Evolutionary conservation across 805 yeast genomes (phyloP), one percentile per base, ranked within the genome.

Genomic region (Suhomyces sp.): DNA sequence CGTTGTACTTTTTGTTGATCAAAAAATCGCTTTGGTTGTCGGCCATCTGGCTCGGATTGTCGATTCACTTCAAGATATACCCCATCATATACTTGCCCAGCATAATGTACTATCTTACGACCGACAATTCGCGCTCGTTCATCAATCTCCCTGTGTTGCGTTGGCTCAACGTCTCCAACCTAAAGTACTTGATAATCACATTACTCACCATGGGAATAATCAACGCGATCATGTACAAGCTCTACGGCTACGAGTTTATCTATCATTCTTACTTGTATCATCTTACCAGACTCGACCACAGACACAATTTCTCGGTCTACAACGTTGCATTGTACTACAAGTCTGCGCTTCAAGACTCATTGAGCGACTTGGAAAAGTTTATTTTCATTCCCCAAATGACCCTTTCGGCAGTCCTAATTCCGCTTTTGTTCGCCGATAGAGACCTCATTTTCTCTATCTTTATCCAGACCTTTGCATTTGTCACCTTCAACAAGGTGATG

Each of bases 281-380:
- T 67, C 71, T 93, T 41, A 75, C 81, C 7, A 76, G 99, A 54
- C 68, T 89, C 3, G 99, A 94, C 66, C 99, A 94, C 67, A 81
- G 99, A 46, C 99, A 94, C 69, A 94, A 94, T 68, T 94, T 94
- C 64, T 89, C 97, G 4, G 75, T 92, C 2, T 94, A 92, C 79
- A 88, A 92, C 65, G 72, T 89, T 10, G 72, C 85, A 20, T 72
- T 94, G 40, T 87, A 87, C 65, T 81, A 79, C 63, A 78, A 79
- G 44, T 84, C 91, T 1, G 75, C 75, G 15, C 47, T 57, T 6
- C 43, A 47, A 25, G 46, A 43, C 1, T 22, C 45, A 1, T 29
- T 40, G 1, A 24, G 43, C 8, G 69, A 68, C 51, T 69, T 79
- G 22, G 82, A 82, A 37, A 75, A 79, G 52, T 71, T 82, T 61